Evolutionary conservation across 2,329 filamentous ascomycete genomes (phyloP).

Genomic region (Didymosphaeria variabile): DNA sequence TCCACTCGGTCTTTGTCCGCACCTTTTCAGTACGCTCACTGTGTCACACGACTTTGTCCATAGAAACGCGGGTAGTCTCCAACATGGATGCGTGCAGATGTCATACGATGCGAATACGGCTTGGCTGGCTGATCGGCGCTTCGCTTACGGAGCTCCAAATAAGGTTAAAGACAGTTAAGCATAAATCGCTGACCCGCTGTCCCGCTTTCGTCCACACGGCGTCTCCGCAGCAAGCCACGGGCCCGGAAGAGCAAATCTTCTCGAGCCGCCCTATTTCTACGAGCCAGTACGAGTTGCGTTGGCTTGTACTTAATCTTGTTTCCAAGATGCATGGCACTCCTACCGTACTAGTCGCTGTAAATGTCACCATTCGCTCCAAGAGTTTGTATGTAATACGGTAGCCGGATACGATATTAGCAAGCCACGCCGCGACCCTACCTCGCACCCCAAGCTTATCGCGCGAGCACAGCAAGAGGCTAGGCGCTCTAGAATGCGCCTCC

Average conservation of each 20-base stretch:
- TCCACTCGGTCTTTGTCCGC: neutral
- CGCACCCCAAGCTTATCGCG: slow-evolving; percentile 9
- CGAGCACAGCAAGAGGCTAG: slow-evolving; percentile 5
- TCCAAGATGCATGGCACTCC: neutral
- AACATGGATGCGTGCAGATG: slow-evolving; percentile 8
- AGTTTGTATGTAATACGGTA: slow-evolving; percentile 12
- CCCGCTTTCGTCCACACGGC: slow-evolving; percentile 32
- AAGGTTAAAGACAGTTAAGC: slow-evolving; percentile 50
- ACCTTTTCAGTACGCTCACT: neutral
- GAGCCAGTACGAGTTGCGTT: neutral
- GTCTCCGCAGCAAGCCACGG: slow-evolving; percentile 26
- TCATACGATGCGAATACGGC: slow-evolving; percentile 25
- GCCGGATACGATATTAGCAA: slow-evolving; percentile 20
- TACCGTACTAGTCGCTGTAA: neutral
- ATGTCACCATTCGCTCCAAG: neutral
- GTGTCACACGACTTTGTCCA: slow-evolving; percentile 4
- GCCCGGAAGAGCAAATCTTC: slow-evolving; percentile 22
- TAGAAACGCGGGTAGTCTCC: neutral
- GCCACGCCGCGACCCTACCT: slow-evolving; percentile 8
- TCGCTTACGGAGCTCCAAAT: slow-evolving; percentile 41
- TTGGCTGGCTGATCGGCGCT: slow-evolving; percentile 29
- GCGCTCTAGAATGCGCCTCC: slow-evolving; percentile 25
- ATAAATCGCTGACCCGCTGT: slow-evolving; percentile 44
- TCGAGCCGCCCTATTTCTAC: slow-evolving; percentile 8
- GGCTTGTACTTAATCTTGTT: too few relatives aligned